Percentiles rank a stretch among this genome's conserved stretches.
These are phyloP conservation scores for Blumeriella jaapii DNA, from an alignment of 2,329 filamentous ascomycete genomes.

Conservation along the genomic window DNA sequence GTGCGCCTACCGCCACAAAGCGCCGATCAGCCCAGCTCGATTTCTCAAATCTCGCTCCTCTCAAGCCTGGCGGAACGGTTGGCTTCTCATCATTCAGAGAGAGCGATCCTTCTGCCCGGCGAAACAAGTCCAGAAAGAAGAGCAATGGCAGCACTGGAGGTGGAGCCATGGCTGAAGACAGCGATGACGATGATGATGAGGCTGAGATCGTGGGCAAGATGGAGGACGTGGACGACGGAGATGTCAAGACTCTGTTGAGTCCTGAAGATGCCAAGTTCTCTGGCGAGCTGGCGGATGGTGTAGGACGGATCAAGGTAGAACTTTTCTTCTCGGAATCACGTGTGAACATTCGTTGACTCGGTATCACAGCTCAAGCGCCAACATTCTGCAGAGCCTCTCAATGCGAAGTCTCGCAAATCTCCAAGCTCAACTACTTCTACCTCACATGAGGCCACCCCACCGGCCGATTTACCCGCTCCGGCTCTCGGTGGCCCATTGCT, in stretches of 20 bases:
- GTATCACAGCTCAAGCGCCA: slow-evolving; percentile 62
- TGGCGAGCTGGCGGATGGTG: slow-evolving; percentile 67
- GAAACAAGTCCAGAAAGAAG: slow-evolving; percentile 50
- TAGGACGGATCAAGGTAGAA: slow-evolving; percentile 74
- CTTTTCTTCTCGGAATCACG: no score
- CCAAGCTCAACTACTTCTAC: slow-evolving; percentile 37
- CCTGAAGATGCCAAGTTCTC: slow-evolving; percentile 63
- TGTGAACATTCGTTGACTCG: slow-evolving; percentile 22
- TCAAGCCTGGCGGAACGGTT: slow-evolving; percentile 78
- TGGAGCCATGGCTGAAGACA: slow-evolving; percentile 54
- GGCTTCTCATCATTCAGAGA: slow-evolving; percentile 86
- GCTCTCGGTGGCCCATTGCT: slow-evolving; percentile 23
- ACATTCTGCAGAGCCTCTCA: slow-evolving; percentile 60
- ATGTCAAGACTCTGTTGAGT: slow-evolving; percentile 45
- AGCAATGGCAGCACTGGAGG: slow-evolving; percentile 44
- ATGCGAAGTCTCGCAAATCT: slow-evolving; percentile 32
- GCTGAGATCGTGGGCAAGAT: slow-evolving; percentile 52
- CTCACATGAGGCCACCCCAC: slow-evolving; percentile 31
- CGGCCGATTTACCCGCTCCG: slow-evolving; percentile 28
- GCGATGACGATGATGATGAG: slow-evolving; percentile 62
- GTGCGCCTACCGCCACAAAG: slow-evolving; percentile 52
- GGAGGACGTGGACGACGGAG: slow-evolving; percentile 52
- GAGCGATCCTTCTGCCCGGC: slow-evolving; percentile 42
- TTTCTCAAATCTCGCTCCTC: slow-evolving; percentile 71
- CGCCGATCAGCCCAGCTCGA: slow-evolving; percentile 74